phyloP scores from a whole-genome alignment of 345 rosid species.

The Barbarea vulgaris region DNA sequence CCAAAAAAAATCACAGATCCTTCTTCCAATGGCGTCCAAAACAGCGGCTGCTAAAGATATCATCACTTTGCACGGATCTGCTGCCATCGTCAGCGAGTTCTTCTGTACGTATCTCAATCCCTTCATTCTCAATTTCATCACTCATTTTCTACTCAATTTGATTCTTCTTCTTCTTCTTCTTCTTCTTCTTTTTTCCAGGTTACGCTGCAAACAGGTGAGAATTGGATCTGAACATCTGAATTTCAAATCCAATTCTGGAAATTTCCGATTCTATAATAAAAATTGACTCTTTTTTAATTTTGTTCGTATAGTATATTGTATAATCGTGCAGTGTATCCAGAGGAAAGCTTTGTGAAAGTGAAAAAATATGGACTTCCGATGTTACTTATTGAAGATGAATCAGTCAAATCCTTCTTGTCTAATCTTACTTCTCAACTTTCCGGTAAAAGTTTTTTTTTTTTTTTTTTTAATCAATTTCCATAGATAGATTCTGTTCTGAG shows the following conservation, averaged over 20 bases:
- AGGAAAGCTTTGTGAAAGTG: conserved; percentile 87
- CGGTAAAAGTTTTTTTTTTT: conserved; percentile 44
- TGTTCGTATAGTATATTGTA: conserved; percentile 66
- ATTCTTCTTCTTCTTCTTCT: background rate
- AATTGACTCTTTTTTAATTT: conserved; percentile 27
- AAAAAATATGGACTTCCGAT: conserved; percentile 96
- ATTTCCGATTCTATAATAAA: background rate
- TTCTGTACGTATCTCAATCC: conserved; percentile 54
- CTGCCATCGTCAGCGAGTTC: conserved; percentile 96
- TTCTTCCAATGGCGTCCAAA: conserved; percentile 63
- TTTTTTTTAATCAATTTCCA: no score
- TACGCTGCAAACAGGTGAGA: conserved; percentile 95
- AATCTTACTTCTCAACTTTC: conserved; percentile 73
- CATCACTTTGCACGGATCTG: conserved; percentile 95
- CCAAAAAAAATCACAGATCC: conserved; percentile 2
- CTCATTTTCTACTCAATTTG: conserved; percentile 1
- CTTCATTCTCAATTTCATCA: background rate
- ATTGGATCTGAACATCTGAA: background rate
- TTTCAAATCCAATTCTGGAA: background rate
- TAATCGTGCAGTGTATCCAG: conserved; percentile 95
- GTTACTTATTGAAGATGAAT: conserved; percentile 89
- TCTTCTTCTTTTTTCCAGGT: conserved; percentile 72
- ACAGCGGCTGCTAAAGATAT: conserved; percentile 85
- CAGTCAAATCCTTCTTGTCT: conserved; percentile 76
- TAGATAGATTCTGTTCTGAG: no score